Evolutionary conservation across 2,329 filamentous ascomycete genomes (phyloP).

Genomic region (Lecanicillium sp.): DNA sequence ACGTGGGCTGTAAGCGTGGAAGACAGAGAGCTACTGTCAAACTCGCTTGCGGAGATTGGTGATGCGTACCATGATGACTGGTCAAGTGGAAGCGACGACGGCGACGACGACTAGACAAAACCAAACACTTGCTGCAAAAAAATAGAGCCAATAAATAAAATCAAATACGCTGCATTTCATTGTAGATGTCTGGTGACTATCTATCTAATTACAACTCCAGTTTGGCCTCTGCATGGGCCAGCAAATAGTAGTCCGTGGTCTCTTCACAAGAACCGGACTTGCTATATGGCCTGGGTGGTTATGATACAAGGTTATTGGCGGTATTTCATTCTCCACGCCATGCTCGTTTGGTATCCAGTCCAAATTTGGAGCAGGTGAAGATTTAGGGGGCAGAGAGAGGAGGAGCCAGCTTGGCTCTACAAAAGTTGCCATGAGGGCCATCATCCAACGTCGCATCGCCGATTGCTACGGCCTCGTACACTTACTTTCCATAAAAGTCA

Average conservation of each 20-base stretch:
- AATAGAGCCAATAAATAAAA: background rate
- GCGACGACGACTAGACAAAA: constrained; percentile 39
- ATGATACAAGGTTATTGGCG: constrained; percentile 10
- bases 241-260: background rate
- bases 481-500: constrained; percentile 11
- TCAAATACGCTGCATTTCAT: constrained; percentile 10
- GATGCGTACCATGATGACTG: constrained; percentile 88
- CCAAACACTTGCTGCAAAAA: background rate
- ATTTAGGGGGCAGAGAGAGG: background rate
- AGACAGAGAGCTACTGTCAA: constrained; percentile 77
- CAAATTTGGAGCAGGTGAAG: background rate
- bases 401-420: background rate
- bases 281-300: background rate
- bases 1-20: constrained; percentile 61
- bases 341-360: constrained; percentile 8
- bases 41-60: constrained; percentile 73
- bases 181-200: constrained; percentile 9
- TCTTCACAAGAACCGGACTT: background rate
- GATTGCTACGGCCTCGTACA: constrained; percentile 7
- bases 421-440: background rate
- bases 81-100: constrained; percentile 66
- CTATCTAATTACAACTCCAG: constrained; percentile 10
- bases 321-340: background rate
- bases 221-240: background rate
- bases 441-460: constrained; percentile 1